Percentiles rank a stretch among this genome's conserved stretches.
These are phyloP conservation scores for Chernovozyma aurita DNA, from an alignment of 1,139 yeast species.

Conservation along the genomic window DNA sequence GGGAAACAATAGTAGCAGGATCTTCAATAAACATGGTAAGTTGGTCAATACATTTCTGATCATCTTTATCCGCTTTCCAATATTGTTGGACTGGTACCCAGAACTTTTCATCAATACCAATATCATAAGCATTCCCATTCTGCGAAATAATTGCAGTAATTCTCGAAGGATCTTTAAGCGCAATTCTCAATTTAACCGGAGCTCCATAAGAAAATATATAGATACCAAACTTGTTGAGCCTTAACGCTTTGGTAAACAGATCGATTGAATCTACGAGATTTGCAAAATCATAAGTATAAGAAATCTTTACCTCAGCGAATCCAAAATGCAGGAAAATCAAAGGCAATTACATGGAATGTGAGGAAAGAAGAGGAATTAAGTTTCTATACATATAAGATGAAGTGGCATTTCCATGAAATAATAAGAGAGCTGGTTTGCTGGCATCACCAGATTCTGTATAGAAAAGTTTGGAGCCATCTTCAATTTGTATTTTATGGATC, in stretches of 20 bases:
- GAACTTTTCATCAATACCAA: conserved; percentile 30
- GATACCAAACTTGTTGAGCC: conserved; percentile 23
- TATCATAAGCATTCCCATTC: conserved; percentile 42
- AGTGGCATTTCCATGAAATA: conserved; percentile 42
- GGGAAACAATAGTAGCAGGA: conserved; percentile 12
- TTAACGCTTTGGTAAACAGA: conserved; percentile 22
- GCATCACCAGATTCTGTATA: conserved; percentile 34
- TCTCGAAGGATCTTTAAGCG: conserved; percentile 23
- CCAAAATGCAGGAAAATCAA: conserved; percentile 47
- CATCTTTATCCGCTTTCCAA: conserved; percentile 22
- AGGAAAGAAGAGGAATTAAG: conserved; percentile 30
- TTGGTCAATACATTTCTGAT: not conserved
- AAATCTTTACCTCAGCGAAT: conserved; percentile 24
- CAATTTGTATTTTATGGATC: conserved; percentile 4
- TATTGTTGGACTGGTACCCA: conserved; percentile 31
- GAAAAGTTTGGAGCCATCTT: conserved; percentile 22
- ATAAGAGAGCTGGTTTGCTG: conserved; percentile 25
- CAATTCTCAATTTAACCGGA: conserved; percentile 35
- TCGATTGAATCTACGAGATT: conserved; percentile 26
- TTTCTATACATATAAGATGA: conserved; percentile 35
- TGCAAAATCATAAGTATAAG: conserved; percentile 26
- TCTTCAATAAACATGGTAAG: conserved; percentile 7
- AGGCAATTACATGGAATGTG: conserved; percentile 37
- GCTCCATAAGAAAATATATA: conserved; percentile 44
- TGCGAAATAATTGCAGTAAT: conserved; percentile 31